Conservation (phyloP, 2,329 filamentous ascomycete genomes). For the Daldinia sp. region DNA sequence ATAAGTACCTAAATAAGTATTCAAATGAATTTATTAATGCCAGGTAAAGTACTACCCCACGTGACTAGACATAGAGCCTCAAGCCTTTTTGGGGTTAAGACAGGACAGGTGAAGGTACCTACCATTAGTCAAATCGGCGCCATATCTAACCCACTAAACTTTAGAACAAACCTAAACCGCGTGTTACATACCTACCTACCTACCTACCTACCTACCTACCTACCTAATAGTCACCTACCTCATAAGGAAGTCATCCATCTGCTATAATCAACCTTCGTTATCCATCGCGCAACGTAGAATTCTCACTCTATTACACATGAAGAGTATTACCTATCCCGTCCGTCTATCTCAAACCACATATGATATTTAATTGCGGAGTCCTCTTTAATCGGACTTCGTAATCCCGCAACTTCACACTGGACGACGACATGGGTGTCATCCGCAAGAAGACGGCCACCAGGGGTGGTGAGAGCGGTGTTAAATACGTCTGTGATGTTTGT, state of each 20-base stretch:
- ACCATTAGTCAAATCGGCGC: background rate
- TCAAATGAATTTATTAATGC: no score
- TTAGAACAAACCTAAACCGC: no score
- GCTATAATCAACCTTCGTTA: background rate
- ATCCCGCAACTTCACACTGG: slow-evolving; percentile 29
- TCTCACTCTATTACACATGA: background rate
- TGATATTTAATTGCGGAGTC: slow-evolving; percentile 24
- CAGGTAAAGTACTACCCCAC: no score
- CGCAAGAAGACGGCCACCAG: slow-evolving; percentile 91
- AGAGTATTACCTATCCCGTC: background rate
- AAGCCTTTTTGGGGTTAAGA: background rate
- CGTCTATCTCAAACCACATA: background rate
- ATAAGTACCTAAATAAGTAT: background rate
- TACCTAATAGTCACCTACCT: background rate
- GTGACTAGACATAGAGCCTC: background rate
- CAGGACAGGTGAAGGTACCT: background rate
- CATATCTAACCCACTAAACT: no score
- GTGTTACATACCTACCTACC: background rate
- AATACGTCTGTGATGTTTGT: slow-evolving; percentile 97
- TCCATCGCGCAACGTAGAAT: background rate
- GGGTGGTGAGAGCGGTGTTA: slow-evolving; percentile 86
- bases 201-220: background rate
- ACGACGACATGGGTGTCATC: slow-evolving; percentile 81
- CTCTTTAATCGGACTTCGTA: slow-evolving; percentile 31
- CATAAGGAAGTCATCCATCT: background rate